phyloP scores from a whole-genome alignment of 208 protist species.

The Sergeia podlipaevii region DNA sequence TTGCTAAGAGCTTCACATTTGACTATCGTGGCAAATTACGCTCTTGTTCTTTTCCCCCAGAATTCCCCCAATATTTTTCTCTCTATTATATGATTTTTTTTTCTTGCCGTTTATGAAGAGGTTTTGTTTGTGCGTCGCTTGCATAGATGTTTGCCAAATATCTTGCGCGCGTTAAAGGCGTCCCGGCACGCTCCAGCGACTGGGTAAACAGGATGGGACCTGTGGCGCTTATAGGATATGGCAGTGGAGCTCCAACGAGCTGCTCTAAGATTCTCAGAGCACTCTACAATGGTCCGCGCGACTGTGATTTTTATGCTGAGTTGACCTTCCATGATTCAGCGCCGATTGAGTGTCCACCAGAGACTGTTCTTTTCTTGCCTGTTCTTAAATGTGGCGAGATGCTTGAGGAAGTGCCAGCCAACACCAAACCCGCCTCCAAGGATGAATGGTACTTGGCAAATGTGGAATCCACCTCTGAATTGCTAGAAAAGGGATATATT shows the following conservation, averaged over 20 bases:
- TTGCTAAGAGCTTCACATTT: no score
- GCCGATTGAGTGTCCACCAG: constrained; percentile 72
- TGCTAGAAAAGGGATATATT: constrained; percentile 81
- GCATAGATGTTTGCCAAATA: constrained; percentile 66
- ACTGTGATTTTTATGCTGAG: constrained; percentile 81
- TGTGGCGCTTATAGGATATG: constrained; percentile 67
- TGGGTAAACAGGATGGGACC: constrained; percentile 71
- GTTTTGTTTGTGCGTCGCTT: background rate
- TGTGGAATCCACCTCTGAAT: constrained; percentile 49
- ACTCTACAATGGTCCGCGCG: constrained; percentile 47
- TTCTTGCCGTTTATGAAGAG: background rate
- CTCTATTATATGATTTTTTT: background rate
- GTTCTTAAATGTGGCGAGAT: constrained; percentile 69
- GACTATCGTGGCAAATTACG: no score
- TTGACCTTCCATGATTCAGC: constrained; percentile 64
- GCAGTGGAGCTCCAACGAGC: constrained; percentile 24
- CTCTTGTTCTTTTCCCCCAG: no score
- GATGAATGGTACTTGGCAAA: constrained; percentile 71
- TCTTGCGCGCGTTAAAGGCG: constrained; percentile 39
- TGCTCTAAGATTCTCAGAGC: constrained; percentile 33
- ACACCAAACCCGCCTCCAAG: constrained; percentile 3
- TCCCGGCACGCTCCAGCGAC: constrained; percentile 56
- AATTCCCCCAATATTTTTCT: background rate
- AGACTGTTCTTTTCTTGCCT: constrained; percentile 74
- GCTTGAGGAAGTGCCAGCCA: constrained; percentile 16